Conservation (phyloP, 495 filamentous ascomycete species). For the Platismatia glauca region DNA sequence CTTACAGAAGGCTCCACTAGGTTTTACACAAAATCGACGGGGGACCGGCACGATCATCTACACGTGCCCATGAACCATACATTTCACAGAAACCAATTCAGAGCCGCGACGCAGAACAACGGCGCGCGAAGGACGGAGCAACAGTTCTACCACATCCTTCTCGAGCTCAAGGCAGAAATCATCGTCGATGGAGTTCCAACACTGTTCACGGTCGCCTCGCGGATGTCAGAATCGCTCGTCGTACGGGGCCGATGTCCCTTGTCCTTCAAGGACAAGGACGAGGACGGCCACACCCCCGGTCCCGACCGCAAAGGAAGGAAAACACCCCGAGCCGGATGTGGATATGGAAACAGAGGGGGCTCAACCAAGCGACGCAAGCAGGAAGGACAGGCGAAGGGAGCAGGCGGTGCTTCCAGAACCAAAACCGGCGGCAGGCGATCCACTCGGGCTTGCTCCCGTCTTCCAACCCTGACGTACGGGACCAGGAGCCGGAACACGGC, state of each 20-base stretch:
- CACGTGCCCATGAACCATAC: slow-evolving; percentile 38
- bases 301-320: background rate
- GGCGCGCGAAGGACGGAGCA: slow-evolving; percentile 86
- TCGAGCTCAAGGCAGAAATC: slow-evolving; percentile 80
- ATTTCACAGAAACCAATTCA: slow-evolving; percentile 95
- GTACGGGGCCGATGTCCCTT: slow-evolving; percentile 85
- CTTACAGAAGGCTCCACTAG: background rate
- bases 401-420: background rate
- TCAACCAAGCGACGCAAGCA: background rate
- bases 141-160: slow-evolving; percentile 87
- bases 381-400: background rate
- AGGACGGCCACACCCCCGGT: slow-evolving; percentile 27
- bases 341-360: background rate
- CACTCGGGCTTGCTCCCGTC: background rate
- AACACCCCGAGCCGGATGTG: background rate
- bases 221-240: slow-evolving; percentile 78
- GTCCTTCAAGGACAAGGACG: slow-evolving; percentile 65
- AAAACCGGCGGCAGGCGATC: background rate
- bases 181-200: slow-evolving; percentile 31
- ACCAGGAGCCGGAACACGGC: background rate
- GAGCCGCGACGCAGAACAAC: slow-evolving; percentile 92
- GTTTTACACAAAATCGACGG: background rate
- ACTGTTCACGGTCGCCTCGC: slow-evolving; percentile 71
- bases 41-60: slow-evolving; percentile 27
- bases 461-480: background rate